Conservation (phyloP, 352 stramenopile genomes). For the Peronospora destructor region DNA sequence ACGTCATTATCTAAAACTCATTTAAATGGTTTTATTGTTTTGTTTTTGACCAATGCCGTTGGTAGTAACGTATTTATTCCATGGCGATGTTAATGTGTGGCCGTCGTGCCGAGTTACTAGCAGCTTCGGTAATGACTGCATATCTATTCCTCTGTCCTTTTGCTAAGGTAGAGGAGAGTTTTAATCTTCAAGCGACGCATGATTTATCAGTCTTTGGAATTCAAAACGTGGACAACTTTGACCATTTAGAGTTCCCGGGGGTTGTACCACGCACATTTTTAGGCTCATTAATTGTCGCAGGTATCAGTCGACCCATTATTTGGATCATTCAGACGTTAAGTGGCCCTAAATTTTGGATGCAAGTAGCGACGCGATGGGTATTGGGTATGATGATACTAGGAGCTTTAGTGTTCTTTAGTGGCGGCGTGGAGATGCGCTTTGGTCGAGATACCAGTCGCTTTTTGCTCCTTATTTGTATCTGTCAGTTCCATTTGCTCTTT, state of each 20-base stretch:
- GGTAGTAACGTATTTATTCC: too few relatives aligned
- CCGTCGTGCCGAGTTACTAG: conserved; percentile 30
- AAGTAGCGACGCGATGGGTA: conserved; percentile 52
- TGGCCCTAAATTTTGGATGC: conserved; percentile 44
- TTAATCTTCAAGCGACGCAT: conserved; percentile 97
- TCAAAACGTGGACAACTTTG: conserved; percentile 64
- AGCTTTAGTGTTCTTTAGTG: conserved; percentile 58
- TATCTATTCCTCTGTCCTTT: conserved; percentile 62
- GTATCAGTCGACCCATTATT: conserved; percentile 35
- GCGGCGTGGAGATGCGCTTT: conserved; percentile 46
- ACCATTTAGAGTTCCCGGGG: conserved; percentile 96
- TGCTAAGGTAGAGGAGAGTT: conserved; percentile 95
- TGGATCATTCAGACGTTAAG: conserved; percentile 24
- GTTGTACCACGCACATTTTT: conserved; percentile 98
- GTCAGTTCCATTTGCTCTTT: conserved; percentile 97
- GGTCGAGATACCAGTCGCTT: conserved; percentile 55
- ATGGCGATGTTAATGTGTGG: conserved; percentile 24
- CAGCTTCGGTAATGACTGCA: conserved; percentile 31
- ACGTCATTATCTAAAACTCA: too few relatives aligned
- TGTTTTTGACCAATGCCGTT: background rate
- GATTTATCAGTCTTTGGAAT: conserved; percentile 88
- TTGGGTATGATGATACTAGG: conserved; percentile 53
- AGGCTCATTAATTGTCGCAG: conserved; percentile 67
- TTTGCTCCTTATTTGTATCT: conserved; percentile 83
- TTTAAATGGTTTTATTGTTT: too few relatives aligned